Conservation (phyloP, 2,329 filamentous ascomycete genomes). For the Aspergillus terreus region DNA sequence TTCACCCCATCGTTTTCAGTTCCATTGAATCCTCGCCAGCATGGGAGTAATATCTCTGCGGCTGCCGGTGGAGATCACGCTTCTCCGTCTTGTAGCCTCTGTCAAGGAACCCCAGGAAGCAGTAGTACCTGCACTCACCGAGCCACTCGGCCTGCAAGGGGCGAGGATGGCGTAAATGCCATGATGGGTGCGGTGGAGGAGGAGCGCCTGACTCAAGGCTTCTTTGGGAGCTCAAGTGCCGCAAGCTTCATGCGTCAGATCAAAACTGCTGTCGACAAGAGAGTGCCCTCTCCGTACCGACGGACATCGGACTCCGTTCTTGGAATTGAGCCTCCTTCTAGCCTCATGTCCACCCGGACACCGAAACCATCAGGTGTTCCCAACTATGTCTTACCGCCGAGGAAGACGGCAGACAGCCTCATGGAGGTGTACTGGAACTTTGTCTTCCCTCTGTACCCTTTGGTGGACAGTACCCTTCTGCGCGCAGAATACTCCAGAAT, state of each 20-base stretch:
- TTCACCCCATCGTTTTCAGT: neutral
- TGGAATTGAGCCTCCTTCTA: constrained; percentile 11
- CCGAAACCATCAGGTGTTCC: constrained; percentile 8
- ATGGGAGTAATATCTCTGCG: neutral
- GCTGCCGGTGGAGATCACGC: neutral
- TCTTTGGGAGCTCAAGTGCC: constrained; percentile 48
- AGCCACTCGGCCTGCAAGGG: neutral
- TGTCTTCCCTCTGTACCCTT: constrained; percentile 47
- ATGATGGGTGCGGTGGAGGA: constrained; percentile 47
- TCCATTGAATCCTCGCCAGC: neutral
- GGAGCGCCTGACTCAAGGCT: constrained; percentile 39
- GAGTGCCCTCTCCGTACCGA: constrained; percentile 19
- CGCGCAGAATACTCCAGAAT: constrained; percentile 38
- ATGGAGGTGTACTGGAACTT: constrained; percentile 47
- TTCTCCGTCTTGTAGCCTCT: constrained; percentile 4
- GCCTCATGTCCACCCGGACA: constrained; percentile 18
- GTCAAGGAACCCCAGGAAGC: neutral
- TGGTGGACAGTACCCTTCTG: constrained; percentile 40
- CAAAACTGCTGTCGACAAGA: constrained; percentile 41
- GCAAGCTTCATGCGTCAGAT: constrained; percentile 48
- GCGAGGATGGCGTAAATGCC: constrained; percentile 37
- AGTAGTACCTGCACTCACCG: neutral
- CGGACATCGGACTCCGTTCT: constrained; percentile 15
- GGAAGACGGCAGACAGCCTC: constrained; percentile 44
- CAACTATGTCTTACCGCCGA: constrained; percentile 43